These are phyloP conservation scores for maize (Zea mays) DNA, from an alignment of 176 grass and related monocot species.

Conservation along the genomic window DNA sequence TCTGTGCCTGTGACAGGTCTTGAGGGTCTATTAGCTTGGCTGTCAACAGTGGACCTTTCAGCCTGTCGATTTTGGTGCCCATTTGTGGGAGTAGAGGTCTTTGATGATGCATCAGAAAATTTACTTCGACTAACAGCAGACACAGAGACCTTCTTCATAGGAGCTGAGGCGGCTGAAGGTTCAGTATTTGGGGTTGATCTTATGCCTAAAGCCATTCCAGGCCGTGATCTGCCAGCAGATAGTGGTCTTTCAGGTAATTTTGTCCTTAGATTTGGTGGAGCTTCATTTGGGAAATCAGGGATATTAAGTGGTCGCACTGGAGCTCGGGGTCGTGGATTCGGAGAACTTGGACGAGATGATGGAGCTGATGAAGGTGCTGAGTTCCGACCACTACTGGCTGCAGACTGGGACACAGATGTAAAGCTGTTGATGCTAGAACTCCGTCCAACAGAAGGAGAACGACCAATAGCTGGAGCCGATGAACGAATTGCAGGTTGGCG, in stretches of 20 bases:
- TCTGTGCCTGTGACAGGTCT: conserved; percentile 53
- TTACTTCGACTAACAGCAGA: conserved; percentile 72
- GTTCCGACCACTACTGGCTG: conserved; percentile 53
- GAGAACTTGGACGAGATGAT: conserved; percentile 80
- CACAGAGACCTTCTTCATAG: conserved; percentile 57
- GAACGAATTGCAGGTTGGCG: conserved; percentile 53
- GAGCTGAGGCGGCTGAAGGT: conserved; percentile 42
- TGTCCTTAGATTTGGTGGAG: conserved; percentile 84
- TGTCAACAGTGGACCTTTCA: conserved; percentile 54
- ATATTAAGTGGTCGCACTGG: conserved; percentile 87
- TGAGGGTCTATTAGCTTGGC: conserved; percentile 44
- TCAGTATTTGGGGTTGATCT: conserved; percentile 58
- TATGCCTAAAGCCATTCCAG: conserved; percentile 63
- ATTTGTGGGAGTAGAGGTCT: conserved; percentile 50
- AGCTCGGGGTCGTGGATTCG: conserved; percentile 58
- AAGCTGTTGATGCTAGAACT: conserved; percentile 44
- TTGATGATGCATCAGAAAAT: conserved; percentile 72
- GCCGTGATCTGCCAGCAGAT: conserved; percentile 84
- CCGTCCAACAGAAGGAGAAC: conserved; percentile 73
- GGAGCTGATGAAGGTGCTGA: conserved; percentile 76
- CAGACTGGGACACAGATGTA: conserved; percentile 47
- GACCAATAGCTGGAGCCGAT: conserved; percentile 44
- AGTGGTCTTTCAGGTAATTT: conserved; percentile 87
- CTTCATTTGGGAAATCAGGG: conserved; percentile 84
- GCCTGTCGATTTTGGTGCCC: conserved; percentile 59